phyloP scores from a whole-genome alignment of 2,329 filamentous ascomycete genomes.

The Curvularia eragrostidis region DNA sequence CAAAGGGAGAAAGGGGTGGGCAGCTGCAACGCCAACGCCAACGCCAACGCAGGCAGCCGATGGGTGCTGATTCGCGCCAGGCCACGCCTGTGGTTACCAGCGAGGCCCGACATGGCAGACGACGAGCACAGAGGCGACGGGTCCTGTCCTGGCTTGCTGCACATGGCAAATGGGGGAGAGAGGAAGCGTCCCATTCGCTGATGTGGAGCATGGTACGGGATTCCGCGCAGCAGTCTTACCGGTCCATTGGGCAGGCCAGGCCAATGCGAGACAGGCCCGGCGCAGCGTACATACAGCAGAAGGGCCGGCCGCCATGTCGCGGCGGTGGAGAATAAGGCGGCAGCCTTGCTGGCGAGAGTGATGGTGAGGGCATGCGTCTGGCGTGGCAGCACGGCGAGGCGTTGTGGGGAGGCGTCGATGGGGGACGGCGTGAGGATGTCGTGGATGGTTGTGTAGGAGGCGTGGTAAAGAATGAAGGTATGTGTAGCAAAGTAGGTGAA shows the following conservation, averaged over 20 bases:
- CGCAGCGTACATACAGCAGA: neutral
- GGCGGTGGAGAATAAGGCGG: too few relatives aligned
- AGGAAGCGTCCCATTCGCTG: constrained; percentile 15
- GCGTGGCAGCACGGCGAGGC: too few relatives aligned
- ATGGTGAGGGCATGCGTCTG: too few relatives aligned
- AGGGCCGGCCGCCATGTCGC: neutral
- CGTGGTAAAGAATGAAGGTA: neutral
- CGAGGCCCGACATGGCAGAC: constrained; percentile 6
- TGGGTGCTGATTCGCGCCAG: neutral
- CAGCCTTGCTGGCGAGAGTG: constrained; percentile 3
- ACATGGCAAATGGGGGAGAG: constrained; percentile 2
- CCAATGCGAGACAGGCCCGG: constrained; percentile 9
- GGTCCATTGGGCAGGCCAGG: constrained; percentile 15
- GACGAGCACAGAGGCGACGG: constrained; percentile 19
- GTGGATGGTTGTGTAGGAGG: neutral
- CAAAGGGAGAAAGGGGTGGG: too few relatives aligned
- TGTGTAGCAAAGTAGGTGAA: too few relatives aligned
- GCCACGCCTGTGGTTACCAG: neutral
- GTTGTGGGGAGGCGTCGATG: neutral
- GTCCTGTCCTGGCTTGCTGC: constrained; percentile 12
- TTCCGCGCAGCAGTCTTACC: constrained; percentile 14
- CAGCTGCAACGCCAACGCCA: too few relatives aligned
- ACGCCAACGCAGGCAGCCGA: neutral
- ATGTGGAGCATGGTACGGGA: constrained; percentile 17
- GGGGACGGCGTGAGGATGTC: neutral